Evolutionary conservation across 2,329 filamentous ascomycete species (phyloP).

Genomic region (Arthrinium puccinioides): DNA sequence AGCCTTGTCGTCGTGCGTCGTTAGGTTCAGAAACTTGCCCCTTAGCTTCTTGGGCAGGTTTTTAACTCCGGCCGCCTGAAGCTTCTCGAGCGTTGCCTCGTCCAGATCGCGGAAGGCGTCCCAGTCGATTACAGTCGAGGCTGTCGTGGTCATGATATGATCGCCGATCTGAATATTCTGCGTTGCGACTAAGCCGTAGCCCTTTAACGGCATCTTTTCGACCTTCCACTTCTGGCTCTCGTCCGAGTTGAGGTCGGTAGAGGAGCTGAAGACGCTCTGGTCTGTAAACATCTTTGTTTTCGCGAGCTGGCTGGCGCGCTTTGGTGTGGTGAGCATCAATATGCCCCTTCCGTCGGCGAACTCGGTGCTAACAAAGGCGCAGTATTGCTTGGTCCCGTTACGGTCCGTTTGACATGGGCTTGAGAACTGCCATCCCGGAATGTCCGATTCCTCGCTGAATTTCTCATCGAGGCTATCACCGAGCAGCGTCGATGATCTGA

Average conservation of each 20-base stretch:
- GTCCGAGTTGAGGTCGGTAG: conserved; percentile 17
- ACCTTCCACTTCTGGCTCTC: conserved; percentile 22
- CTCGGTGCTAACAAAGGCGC: conserved; percentile 25
- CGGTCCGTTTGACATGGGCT: too few species aligned
- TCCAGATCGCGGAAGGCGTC: conserved; percentile 23
- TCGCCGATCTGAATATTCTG: conserved; percentile 26
- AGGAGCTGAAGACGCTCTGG: conserved; percentile 10
- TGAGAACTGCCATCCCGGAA: too few species aligned
- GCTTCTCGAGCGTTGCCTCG: conserved; percentile 13
- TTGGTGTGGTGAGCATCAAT: conserved; percentile 27
- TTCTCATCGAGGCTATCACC: too few species aligned
- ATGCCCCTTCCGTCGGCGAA: conserved; percentile 31
- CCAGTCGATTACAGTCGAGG: conserved; percentile 31
- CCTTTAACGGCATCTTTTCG: conserved; percentile 29
- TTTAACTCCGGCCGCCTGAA: conserved; percentile 24
- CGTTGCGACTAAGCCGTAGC: conserved; percentile 28
- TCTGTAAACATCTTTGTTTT: conserved; percentile 20
- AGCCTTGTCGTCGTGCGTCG: conserved; percentile 20
- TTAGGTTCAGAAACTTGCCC: conserved; percentile 25
- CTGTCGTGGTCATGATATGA: conserved; percentile 29
- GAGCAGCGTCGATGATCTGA: too few species aligned
- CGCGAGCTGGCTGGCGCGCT: conserved; percentile 21
- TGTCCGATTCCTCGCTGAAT: too few species aligned
- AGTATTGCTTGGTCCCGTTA: conserved; percentile 14
- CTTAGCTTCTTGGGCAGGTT: conserved; percentile 22